A percentile compares a stretch with the other conserved stretches of the same genome.
These are phyloP conservation scores for Phytophthora pisi DNA, from an alignment of 352 stramenopile species.

Conservation along the genomic window DNA sequence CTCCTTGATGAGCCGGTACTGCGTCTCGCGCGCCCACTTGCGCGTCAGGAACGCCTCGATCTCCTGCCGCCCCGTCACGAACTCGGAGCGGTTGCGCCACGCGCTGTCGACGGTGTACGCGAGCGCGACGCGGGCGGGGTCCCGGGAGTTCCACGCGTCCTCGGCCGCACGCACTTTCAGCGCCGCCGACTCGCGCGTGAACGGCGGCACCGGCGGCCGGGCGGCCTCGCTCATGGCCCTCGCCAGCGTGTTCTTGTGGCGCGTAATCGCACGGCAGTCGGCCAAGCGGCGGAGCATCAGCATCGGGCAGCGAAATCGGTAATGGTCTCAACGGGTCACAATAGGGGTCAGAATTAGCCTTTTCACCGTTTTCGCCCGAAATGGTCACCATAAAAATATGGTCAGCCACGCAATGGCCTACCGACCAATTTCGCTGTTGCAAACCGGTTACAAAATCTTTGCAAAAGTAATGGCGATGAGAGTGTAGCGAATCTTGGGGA, in stretches of 20 bases:
- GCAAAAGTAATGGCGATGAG: not conserved
- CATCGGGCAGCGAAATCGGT: not conserved
- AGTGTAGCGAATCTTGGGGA: not conserved
- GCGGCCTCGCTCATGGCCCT: slow-evolving; percentile 24
- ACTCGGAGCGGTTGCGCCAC: slow-evolving; percentile 88
- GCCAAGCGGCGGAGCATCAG: slow-evolving; percentile 1
- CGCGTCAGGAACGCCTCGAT: slow-evolving; percentile 77
- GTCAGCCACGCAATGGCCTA: slow-evolving; percentile 3
- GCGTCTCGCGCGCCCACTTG: slow-evolving; percentile 78
- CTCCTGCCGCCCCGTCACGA: slow-evolving; percentile 74
- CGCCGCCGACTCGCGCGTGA: slow-evolving; percentile 73
- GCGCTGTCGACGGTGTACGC: slow-evolving; percentile 83
- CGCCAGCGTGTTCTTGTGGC: not conserved
- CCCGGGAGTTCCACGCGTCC: slow-evolving; percentile 89
- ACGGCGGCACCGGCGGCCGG: slow-evolving; percentile 71
- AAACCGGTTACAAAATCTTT: slow-evolving; percentile 1
- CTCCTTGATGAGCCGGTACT: slow-evolving; percentile 93
- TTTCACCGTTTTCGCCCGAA: no score
- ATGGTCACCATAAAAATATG: no score
- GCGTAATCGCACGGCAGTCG: not conserved
- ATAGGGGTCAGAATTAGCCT: no score
- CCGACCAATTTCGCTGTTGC: not conserved
- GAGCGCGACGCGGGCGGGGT: slow-evolving; percentile 72
- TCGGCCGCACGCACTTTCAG: slow-evolving; percentile 87
- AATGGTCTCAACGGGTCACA: not conserved